Conservation (phyloP, 2,329 filamentous ascomycete species). For the Lomentospora prolificans region DNA sequence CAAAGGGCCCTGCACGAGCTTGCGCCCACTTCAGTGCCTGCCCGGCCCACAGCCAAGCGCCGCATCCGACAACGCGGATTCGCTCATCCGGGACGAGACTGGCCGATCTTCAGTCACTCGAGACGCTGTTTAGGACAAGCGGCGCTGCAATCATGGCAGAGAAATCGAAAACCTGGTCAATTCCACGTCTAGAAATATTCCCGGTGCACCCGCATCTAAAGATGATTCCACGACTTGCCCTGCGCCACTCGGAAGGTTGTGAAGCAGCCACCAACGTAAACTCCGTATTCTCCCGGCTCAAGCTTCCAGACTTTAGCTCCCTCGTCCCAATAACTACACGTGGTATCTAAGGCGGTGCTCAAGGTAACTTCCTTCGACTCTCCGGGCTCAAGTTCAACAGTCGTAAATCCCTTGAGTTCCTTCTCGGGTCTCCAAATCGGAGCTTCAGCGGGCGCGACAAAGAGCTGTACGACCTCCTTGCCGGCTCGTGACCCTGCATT, state of each 20-base stretch:
- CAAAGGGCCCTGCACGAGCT: conserved; percentile 6
- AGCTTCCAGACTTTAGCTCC: neutral
- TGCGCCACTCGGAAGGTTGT: neutral
- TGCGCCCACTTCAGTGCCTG: neutral
- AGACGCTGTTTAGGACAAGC: neutral
- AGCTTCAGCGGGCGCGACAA: neutral
- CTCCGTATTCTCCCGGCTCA: neutral
- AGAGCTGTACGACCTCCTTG: neutral
- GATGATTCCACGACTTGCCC: neutral
- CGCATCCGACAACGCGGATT: neutral
- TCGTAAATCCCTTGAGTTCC: neutral
- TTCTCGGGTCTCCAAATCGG: neutral
- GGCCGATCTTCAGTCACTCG: neutral
- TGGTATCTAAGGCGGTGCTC: neutral
- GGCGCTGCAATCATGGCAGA: neutral
- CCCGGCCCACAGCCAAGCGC: too few relatives aligned
- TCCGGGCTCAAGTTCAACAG: neutral
- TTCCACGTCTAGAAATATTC: too few relatives aligned
- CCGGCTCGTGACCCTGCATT: neutral
- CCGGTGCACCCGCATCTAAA: too few relatives aligned
- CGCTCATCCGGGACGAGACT: neutral
- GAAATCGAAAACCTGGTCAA: too few relatives aligned
- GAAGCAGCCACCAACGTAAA: neutral
- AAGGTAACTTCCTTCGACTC: neutral
- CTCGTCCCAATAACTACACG: neutral